Evolutionary conservation across 805 yeast species (phyloP).

Genomic region (Wickerhamomyces xylosicus): DNA sequence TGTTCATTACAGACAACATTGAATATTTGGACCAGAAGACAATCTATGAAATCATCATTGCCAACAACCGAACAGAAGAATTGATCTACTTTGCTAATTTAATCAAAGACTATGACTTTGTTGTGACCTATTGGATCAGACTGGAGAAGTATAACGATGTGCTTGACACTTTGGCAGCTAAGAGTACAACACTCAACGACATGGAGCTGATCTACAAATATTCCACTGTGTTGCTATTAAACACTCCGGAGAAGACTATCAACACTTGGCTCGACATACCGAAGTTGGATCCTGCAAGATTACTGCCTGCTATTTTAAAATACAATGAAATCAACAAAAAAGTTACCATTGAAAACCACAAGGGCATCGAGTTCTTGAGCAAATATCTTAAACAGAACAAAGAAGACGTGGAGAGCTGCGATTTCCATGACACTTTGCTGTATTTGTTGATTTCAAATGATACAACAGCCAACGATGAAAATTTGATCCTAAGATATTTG

Average conservation of each 20-base stretch:
- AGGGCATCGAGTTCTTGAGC: conserved; percentile 54
- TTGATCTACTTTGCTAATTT: conserved; percentile 58
- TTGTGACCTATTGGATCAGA: conserved; percentile 59
- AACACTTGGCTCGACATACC: conserved; percentile 64
- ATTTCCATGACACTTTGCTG: conserved; percentile 60
- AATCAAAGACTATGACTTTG: conserved; percentile 58
- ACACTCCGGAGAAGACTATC: conserved; percentile 59
- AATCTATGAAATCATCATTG: conserved; percentile 57
- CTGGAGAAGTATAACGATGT: conserved; percentile 68
- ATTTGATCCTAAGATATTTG: conserved; percentile 38
- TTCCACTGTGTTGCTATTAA: conserved; percentile 58
- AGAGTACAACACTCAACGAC: conserved; percentile 35
- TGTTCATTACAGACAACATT: conserved; percentile 40
- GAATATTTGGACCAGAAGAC: conserved; percentile 52
- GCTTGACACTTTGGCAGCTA: conserved; percentile 43
- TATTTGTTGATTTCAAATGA: conserved; percentile 45
- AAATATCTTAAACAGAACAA: conserved; percentile 36
- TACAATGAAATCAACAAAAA: conserved; percentile 43
- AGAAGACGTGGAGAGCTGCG: conserved; percentile 1
- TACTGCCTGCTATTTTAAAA: conserved; percentile 68
- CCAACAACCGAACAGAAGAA: conserved; percentile 56
- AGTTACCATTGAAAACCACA: conserved; percentile 39
- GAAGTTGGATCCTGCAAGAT: conserved; percentile 45
- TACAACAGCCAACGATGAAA: conserved; percentile 27
- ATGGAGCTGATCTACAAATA: conserved; percentile 48